Evolutionary conservation across 1,284 basidiomycete genomes (phyloP), one percentile per base, ranked within the genome.

Genomic region (Tilletia setariae): DNA sequence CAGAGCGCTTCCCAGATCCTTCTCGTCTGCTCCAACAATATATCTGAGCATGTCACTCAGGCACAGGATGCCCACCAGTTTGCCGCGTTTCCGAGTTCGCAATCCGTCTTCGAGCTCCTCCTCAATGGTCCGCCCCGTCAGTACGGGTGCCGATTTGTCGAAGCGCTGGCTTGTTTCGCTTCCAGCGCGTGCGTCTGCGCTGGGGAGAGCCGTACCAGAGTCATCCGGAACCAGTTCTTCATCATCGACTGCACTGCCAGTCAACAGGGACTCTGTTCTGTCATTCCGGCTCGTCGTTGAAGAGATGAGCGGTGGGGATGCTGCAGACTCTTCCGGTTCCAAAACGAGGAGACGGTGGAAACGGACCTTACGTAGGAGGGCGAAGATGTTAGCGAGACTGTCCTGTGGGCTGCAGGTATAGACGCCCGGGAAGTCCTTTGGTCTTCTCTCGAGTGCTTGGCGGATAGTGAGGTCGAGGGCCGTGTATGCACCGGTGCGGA

Each of bases 331-430:
- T 63, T 72, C 70, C 1, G 74, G 75, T 63, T 81, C 78, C 16
- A 82, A 42, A 1, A 82, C 72, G 11, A 82, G 59, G 62, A 98
- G 84, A 62, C 96, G 89, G 83, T 99, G 96, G 6, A 97, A 93
- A 28, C 96, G 86, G 42, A 94, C 88, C 79, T 93, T 93, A 84
- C 93, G 92, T 81, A 98, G 91, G 25, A 97, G 88, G 70, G 92
- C 90, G 71, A 99, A 88, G 25, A 98, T 87, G 0, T 92, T 94
- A 0, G 91, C 92, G n/a, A 98, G 85, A 0, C 94, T 94, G 82
- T 98, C 95, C 7, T 90, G 88, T 0, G 93, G 92, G 0, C 92
- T 93, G 82, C 96, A 98, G 23, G 95, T 92, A 70, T 97, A 93
- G 1, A 98, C 94, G 16, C 96, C 96, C 8, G 92, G 90, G 82